phyloP scores from a whole-genome alignment of 2,329 filamentous ascomycete species.

The Amauroascus verrucosus region DNA sequence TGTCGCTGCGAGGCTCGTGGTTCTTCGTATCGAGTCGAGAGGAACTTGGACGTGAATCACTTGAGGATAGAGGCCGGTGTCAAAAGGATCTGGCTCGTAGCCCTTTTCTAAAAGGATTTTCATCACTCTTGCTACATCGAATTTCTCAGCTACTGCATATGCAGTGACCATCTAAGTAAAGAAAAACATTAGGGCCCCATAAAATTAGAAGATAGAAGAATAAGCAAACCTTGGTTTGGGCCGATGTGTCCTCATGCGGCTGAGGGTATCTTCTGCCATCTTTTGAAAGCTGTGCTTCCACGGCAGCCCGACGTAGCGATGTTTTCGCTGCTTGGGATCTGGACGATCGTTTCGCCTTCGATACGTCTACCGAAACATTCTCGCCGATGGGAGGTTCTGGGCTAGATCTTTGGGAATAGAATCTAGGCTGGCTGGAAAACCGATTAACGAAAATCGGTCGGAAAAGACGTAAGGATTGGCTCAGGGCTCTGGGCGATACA shows the following conservation, averaged over 20 bases:
- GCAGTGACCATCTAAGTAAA: constrained; percentile 46
- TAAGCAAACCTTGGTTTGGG: constrained; percentile 29
- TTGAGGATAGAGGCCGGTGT: constrained; percentile 54
- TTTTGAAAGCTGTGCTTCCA: constrained; percentile 62
- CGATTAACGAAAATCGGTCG: background rate
- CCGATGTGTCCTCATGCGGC: constrained; percentile 27
- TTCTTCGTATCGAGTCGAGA: constrained; percentile 37
- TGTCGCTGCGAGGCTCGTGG: constrained; percentile 32
- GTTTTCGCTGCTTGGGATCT: constrained; percentile 52
- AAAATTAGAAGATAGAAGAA: background rate
- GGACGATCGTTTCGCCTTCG: constrained; percentile 36
- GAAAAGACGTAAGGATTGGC: background rate
- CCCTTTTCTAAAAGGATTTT: constrained; percentile 49
- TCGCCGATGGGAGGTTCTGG: background rate
- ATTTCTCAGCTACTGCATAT: constrained; percentile 58
- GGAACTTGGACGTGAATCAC: constrained; percentile 51
- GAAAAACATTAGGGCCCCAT: constrained; percentile 5
- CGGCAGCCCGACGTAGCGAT: constrained; percentile 72
- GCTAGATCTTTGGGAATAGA: constrained; percentile 1
- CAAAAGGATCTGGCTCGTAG: constrained; percentile 52
- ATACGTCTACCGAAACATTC: constrained; percentile 7
- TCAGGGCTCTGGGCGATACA: background rate
- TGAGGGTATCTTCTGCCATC: constrained; percentile 41
- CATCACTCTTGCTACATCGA: constrained; percentile 49
- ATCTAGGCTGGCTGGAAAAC: background rate